A percentile compares a stretch with the other conserved stretches of the same genome.
These are phyloP conservation scores for Colletotrichum salicis DNA, from an alignment of 2,329 filamentous ascomycete genomes.

Conservation along the genomic window DNA sequence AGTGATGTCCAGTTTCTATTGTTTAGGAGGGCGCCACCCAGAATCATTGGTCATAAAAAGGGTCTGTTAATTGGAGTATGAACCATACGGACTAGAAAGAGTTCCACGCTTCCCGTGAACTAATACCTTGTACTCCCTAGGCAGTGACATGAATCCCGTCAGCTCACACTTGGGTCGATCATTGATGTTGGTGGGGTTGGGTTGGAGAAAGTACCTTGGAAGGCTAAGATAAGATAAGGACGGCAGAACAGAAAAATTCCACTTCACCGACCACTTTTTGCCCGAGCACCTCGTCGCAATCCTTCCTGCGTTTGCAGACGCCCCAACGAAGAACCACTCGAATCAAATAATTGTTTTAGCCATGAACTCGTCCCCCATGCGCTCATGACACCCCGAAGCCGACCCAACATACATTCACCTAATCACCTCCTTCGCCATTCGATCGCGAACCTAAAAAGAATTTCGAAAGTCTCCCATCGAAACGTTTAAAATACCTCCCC, in stretches of 20 bases:
- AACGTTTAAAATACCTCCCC: neutral
- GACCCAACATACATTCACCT: neutral
- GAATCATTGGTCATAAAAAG: neutral
- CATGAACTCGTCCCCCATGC: neutral
- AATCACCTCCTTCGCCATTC: neutral
- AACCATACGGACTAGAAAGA: neutral
- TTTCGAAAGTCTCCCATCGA: neutral
- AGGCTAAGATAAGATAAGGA: constrained; percentile 35
- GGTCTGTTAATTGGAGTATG: neutral
- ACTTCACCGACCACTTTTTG: constrained; percentile 11
- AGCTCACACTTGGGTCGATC: neutral
- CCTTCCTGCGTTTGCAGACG: neutral
- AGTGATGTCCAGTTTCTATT: neutral
- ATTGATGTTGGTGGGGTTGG: constrained; percentile 12
- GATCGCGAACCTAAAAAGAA: neutral
- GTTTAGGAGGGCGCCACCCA: neutral
- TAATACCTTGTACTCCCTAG: neutral
- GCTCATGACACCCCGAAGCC: constrained; percentile 6
- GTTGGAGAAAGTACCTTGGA: neutral
- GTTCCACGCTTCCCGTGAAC: no score
- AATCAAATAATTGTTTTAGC: neutral
- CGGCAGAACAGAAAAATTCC: constrained; percentile 27
- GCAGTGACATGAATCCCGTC: neutral
- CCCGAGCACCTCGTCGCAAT: neutral
- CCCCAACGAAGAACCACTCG: neutral